A percentile compares a stretch with the other conserved stretches of the same genome.
These are phyloP conservation scores for Maudiozyma barnettii DNA, from an alignment of 805 yeast genomes.

Conservation along the genomic window DNA sequence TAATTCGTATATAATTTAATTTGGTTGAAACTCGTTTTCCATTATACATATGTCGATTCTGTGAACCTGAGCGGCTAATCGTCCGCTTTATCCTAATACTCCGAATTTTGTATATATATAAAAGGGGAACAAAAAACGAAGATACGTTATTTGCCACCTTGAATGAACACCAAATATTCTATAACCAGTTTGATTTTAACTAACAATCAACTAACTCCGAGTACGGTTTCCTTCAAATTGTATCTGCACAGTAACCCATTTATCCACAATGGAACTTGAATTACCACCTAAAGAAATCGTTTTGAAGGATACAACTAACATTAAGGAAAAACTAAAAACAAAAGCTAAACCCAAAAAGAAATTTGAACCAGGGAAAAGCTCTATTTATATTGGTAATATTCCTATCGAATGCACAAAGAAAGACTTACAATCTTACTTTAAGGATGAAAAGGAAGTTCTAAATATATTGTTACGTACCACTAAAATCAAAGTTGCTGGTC, in stretches of 20 bases:
- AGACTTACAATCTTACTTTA: slow-evolving; percentile 15
- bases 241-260: too few species aligned
- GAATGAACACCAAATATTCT: too few species aligned
- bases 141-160: neutral
- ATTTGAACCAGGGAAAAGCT: neutral
- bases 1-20: too few species aligned
- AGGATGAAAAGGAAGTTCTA: slow-evolving; percentile 14
- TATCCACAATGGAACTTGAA: neutral
- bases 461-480: slow-evolving; percentile 14
- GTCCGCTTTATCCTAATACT: neutral
- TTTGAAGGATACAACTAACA: neutral
- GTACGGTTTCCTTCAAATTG: too few species aligned
- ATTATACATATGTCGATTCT: neutral
- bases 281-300: neutral
- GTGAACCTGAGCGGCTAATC: neutral
- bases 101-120: neutral
- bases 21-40: too few species aligned
- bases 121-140: neutral
- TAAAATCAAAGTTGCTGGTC: slow-evolving; percentile 8
- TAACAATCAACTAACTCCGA: too few species aligned
- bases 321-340: neutral
- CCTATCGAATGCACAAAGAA: slow-evolving; percentile 15
- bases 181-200: too few species aligned
- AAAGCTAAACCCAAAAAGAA: neutral
- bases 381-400: slow-evolving; percentile 17